phyloP scores from a whole-genome alignment of 139 green algal genomes.

The Haematococcus sp. region DNA sequence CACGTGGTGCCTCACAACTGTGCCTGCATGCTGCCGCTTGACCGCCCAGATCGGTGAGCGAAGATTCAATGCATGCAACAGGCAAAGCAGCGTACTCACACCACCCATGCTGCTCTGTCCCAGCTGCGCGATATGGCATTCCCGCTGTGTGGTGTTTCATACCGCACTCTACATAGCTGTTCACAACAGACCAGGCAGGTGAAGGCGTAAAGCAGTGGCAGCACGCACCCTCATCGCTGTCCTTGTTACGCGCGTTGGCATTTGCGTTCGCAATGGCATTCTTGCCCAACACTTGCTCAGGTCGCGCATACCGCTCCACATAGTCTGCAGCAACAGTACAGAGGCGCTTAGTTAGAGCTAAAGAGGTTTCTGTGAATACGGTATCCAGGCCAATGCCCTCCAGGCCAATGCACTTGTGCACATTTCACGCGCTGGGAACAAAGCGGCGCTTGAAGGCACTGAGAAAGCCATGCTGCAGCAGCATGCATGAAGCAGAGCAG shows the following conservation, averaged over 20 bases:
- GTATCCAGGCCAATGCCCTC: background rate
- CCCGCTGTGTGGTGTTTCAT: too few species aligned
- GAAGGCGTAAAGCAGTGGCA: background rate
- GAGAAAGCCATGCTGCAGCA: background rate
- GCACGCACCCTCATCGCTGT: conserved; percentile 19
- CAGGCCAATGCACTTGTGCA: background rate
- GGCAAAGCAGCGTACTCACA: too few species aligned
- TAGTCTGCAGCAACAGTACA: conserved; percentile 60
- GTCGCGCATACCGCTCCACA: conserved; percentile 66
- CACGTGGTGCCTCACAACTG: too few species aligned
- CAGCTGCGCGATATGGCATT: too few species aligned
- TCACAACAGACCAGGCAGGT: too few species aligned
- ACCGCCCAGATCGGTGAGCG: too few species aligned
- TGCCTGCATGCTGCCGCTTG: too few species aligned
- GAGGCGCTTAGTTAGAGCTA: background rate
- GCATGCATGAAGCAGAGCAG: background rate
- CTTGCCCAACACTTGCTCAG: conserved; percentile 39
- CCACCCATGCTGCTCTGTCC: too few species aligned
- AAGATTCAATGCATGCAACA: too few species aligned
- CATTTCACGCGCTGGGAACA: background rate
- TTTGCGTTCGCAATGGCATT: conserved; percentile 20
- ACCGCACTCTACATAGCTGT: too few species aligned
- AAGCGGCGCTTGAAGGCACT: background rate
- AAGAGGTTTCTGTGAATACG: background rate
- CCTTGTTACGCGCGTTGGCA: conserved; percentile 47